Evolutionary conservation across 2,329 filamentous ascomycete genomes (phyloP), one percentile per base, ranked within the genome.

Genomic region (Fusarium aywerte): DNA sequence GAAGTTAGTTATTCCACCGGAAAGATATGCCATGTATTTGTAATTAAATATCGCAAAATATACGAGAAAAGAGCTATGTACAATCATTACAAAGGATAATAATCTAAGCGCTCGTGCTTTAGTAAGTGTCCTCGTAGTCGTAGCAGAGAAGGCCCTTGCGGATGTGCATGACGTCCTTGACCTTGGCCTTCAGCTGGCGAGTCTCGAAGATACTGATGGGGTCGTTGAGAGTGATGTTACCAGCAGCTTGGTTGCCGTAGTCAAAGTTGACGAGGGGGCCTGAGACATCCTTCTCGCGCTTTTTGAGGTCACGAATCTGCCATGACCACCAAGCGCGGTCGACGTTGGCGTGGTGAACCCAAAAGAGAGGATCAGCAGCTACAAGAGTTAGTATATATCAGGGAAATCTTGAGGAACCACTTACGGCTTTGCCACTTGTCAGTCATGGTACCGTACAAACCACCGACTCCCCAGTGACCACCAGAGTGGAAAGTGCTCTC

Each of bases 261-360:
- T 69, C 66, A 35, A 66, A 63, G n/a, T 52, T 63, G 4, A 69
- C 54, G 0, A 66, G 50, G 4, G 66, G 62, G 0, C 65, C 65
- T 1, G 65, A 69, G 4, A 69, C 38, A 4, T 69, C 66, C 16
- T 54, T 42, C 18, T 67, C 50, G 0, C 66, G 65, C 4, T 40
- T 42, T 42, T 63, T 42, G 1, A 69, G 39, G 15, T 69, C 44
- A 0, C 54, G 62, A 16, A 58, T 15, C 18, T 70, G 60, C 68
- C 64, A 70, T 7, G 64, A 52, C 64, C 64, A 73, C 71, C 73
- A 76, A 13, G 62, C 58, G 2, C 70, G 66, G 53, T 77, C 75
- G 4, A 76, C 64, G 12, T 76, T 74, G 38, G 67, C 62, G 3
- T 76, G 75, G 15, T 76, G 74, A 0, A 77, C 49, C 63, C 68